Conservation (phyloP, 495 filamentous ascomycete genomes). For the Apodospora peruviana region DNA sequence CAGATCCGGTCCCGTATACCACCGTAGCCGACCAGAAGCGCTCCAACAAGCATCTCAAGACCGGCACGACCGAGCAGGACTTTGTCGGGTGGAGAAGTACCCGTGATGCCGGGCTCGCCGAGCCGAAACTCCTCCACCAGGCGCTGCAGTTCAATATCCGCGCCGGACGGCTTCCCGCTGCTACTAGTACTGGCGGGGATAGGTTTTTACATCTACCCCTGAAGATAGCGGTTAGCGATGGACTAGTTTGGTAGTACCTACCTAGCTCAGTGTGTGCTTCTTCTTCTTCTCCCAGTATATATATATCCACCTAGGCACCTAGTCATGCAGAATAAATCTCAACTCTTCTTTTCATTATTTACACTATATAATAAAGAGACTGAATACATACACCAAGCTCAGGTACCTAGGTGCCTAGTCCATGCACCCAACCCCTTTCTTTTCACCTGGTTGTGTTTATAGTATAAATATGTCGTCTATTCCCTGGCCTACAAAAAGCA, state of each 20-base stretch:
- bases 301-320: too few species aligned
- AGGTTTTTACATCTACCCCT: constrained; percentile 41
- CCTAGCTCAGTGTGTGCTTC: constrained; percentile 11
- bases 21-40: constrained; percentile 46
- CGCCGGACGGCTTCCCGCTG: constrained; percentile 41
- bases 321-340: too few species aligned
- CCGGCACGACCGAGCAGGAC: constrained; percentile 32
- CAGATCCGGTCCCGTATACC: constrained; percentile 33
- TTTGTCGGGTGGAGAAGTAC: constrained; percentile 44
- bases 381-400: too few species aligned
- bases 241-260: background rate
- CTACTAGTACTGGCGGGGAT: constrained; percentile 18
- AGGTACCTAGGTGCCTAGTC: too few species aligned
- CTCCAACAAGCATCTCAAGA: constrained; percentile 49
- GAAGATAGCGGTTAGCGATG: constrained; percentile 13
- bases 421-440: too few species aligned
- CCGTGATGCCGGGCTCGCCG: constrained; percentile 42
- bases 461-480: too few species aligned
- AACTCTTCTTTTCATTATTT: too few species aligned
- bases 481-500: too few species aligned
- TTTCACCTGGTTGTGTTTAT: too few species aligned
- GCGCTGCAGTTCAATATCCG: constrained; percentile 57
- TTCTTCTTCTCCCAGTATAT: too few species aligned
- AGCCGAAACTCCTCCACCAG: constrained; percentile 50
- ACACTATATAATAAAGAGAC: too few species aligned